Percentiles rank a stretch among this genome's conserved stretches.
Evolutionary conservation across 257 asterid species (phyloP).

Genomic region (Solanum rostratum): DNA sequence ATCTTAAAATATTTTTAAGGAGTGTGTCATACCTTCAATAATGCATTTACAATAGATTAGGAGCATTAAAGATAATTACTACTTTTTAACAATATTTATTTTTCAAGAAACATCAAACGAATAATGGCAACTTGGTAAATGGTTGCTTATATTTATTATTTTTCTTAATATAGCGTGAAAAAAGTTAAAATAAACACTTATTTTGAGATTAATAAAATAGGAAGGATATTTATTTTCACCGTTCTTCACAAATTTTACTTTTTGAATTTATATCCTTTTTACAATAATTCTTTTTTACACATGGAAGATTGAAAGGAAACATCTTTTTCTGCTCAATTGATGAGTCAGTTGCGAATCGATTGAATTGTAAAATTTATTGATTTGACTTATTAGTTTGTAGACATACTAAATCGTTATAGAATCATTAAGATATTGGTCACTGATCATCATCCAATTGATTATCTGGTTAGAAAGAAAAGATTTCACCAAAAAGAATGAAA

Average conservation of each 20-base stretch:
- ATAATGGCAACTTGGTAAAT: not conserved
- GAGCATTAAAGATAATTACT: no score
- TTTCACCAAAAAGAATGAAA: not conserved
- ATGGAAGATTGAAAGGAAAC: no score
- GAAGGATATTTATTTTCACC: not conserved
- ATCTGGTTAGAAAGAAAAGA: not conserved
- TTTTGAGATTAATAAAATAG: no score
- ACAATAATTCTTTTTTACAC: not conserved
- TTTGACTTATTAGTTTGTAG: not conserved
- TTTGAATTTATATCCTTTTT: not conserved
- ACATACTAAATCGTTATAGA: not conserved
- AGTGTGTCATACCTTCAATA: no score
- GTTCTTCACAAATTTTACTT: no score
- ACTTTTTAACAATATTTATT: no score
- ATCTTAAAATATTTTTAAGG: no score
- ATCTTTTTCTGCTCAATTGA: not conserved
- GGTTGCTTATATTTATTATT: not conserved
- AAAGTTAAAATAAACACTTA: not conserved
- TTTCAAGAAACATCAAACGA: no score
- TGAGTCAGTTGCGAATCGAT: not conserved
- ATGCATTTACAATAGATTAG: no score
- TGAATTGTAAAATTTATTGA: no score
- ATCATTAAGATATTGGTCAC: no score
- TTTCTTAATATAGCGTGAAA: not conserved
- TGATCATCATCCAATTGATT: not conserved